Percentiles rank a stretch among this genome's conserved stretches.
phyloP scores from a whole-genome alignment of 495 filamentous ascomycete species.

The Neurospora hispaniola region DNA sequence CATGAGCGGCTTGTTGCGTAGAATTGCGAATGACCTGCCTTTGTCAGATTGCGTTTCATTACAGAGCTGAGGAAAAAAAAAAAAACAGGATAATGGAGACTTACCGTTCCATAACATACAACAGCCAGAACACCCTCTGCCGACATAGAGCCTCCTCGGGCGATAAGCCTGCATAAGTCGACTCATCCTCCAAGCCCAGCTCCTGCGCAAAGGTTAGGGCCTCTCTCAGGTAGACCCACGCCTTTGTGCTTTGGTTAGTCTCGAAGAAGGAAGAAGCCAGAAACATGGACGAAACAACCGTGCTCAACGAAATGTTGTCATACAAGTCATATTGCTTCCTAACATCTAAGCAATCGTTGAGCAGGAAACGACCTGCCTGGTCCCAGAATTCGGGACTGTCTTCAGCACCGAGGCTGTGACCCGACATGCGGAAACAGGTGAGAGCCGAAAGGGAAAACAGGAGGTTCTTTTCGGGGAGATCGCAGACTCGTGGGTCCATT shows the following conservation, averaged over 20 bases:
- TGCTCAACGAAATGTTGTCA: slow-evolving; percentile 19
- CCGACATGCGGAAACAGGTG: slow-evolving; percentile 27
- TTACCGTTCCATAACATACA: slow-evolving; percentile 49
- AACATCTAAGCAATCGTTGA: slow-evolving; percentile 22
- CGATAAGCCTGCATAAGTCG: slow-evolving; percentile 35
- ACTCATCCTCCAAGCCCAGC: slow-evolving; percentile 48
- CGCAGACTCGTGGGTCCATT: slow-evolving; percentile 12
- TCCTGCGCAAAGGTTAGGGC: slow-evolving; percentile 48
- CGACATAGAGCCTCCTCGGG: slow-evolving; percentile 41
- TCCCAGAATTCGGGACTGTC: slow-evolving; percentile 21
- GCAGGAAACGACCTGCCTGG: slow-evolving; percentile 22
- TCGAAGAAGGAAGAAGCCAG: slow-evolving; percentile 26
- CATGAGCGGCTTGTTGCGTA: slow-evolving; percentile 48
- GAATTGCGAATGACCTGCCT: slow-evolving; percentile 20
- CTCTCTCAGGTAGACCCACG: slow-evolving; percentile 57
- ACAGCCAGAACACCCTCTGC: slow-evolving; percentile 51
- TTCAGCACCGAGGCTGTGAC: slow-evolving; percentile 16
- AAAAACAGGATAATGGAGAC: slow-evolving; percentile 6
- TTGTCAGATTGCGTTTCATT: background rate
- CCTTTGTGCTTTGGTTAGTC: slow-evolving; percentile 22
- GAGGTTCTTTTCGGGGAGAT: slow-evolving; percentile 21
- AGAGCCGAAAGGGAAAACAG: slow-evolving; percentile 27
- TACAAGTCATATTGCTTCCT: slow-evolving; percentile 26
- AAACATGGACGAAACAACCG: slow-evolving; percentile 26
- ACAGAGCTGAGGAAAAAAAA: background rate